Percentiles rank a stretch among this genome's conserved stretches.
Conservation (phyloP, 495 filamentous ascomycete genomes). For the Hypoxylon intermedium region DNA sequence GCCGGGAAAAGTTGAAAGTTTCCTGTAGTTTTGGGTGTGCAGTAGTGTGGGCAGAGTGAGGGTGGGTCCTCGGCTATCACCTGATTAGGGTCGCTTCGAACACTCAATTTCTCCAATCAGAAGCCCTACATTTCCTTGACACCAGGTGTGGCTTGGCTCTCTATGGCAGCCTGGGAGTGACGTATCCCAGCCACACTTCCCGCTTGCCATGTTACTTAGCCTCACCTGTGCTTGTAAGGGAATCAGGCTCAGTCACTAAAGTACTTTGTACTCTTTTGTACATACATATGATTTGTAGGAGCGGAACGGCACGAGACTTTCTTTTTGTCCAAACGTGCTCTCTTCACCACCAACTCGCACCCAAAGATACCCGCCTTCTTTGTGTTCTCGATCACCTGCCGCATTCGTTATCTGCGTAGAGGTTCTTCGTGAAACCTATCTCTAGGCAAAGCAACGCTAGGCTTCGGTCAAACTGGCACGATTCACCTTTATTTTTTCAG, state of each 20-base stretch:
- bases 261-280: conserved; percentile 17
- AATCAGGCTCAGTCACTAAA: conserved; percentile 9
- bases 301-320: conserved; percentile 40
- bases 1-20: conserved; percentile 31
- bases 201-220: neutral
- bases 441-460: neutral
- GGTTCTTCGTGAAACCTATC: neutral
- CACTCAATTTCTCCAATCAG: conserved; percentile 21
- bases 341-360: conserved; percentile 19
- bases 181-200: conserved; percentile 34
- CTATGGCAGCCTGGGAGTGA: conserved; percentile 27
- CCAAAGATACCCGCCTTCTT: conserved; percentile 21
- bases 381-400: conserved; percentile 13
- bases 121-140: neutral
- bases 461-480: conserved; percentile 3
- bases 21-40: conserved; percentile 32
- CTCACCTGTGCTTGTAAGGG: neutral
- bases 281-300: conserved; percentile 20
- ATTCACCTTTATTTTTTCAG: conserved; percentile 23
- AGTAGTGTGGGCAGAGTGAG: conserved; percentile 27
- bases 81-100: conserved; percentile 42
- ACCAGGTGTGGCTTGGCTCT: conserved; percentile 17
- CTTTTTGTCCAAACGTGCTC: conserved; percentile 34
- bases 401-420: conserved; percentile 19
- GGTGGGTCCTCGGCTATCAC: conserved; percentile 34